These are phyloP conservation scores for Thielaviopsis punctulata DNA, from an alignment of 2,329 filamentous ascomycete genomes.

Conservation along the genomic window DNA sequence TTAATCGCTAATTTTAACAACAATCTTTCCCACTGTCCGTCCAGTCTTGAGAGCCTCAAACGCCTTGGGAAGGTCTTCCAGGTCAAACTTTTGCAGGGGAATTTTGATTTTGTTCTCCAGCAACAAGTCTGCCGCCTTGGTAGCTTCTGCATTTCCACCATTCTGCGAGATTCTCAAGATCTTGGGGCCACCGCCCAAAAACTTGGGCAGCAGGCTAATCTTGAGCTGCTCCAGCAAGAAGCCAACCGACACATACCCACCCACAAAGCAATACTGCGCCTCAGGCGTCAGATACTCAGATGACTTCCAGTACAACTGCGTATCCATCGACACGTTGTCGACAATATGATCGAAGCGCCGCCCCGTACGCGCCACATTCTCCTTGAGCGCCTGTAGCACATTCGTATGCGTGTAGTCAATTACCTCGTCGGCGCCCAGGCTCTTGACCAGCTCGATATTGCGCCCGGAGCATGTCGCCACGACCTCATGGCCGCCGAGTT, in stretches of 20 bases:
- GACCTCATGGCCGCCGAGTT: conserved; percentile 42
- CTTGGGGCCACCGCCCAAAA: conserved; percentile 25
- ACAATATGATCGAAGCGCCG: conserved; percentile 31
- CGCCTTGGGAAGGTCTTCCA: conserved; percentile 38
- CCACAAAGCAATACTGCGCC: conserved; percentile 35
- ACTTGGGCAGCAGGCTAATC: conserved; percentile 18
- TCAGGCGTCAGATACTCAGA: conserved; percentile 30
- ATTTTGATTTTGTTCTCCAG: conserved; percentile 38
- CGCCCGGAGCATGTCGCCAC: conserved; percentile 40
- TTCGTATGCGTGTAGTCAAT: conserved; percentile 40
- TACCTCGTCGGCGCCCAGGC: conserved; percentile 46
- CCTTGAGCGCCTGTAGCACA: conserved; percentile 28
- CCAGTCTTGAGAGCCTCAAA: conserved; percentile 41
- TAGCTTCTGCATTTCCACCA: conserved; percentile 28
- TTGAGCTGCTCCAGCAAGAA: conserved; percentile 15
- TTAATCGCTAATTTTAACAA: conserved; percentile 20
- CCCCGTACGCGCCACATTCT: conserved; percentile 21
- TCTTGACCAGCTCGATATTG: conserved; percentile 39
- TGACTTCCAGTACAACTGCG: conserved; percentile 33
- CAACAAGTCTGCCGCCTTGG: conserved; percentile 36
- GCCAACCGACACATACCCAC: conserved; percentile 20
- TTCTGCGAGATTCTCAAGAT: conserved; percentile 24
- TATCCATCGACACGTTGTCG: conserved; percentile 41
- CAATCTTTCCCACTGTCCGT: conserved; percentile 42
- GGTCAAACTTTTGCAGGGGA: conserved; percentile 37